Percentiles rank a stretch among this genome's conserved stretches.
Conservation (phyloP, 1,139 yeast genomes). For the Petasospora fabianii region DNA sequence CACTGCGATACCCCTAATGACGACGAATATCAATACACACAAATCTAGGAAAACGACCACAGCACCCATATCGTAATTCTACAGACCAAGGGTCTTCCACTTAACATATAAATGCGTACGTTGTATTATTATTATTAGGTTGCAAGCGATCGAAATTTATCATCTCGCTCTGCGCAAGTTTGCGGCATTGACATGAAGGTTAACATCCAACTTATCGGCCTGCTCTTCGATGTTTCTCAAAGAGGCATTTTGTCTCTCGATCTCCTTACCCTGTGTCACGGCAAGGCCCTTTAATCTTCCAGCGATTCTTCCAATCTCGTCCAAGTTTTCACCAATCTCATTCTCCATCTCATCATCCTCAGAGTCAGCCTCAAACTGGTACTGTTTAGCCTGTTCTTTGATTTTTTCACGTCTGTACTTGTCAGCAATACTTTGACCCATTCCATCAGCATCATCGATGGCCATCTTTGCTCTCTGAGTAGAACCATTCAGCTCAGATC, state of each 20-base stretch:
- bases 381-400: conserved; percentile 38
- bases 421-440: conserved; percentile 30
- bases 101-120: neutral
- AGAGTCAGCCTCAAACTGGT: conserved; percentile 55
- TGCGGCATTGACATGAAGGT: conserved; percentile 45
- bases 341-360: conserved; percentile 61
- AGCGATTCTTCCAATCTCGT: conserved; percentile 45
- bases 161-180: conserved; percentile 25
- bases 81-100: no score
- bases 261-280: conserved; percentile 48
- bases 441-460: conserved; percentile 31
- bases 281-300: conserved; percentile 50
- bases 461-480: conserved; percentile 45
- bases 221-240: conserved; percentile 49
- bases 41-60: no score
- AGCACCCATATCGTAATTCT: no score
- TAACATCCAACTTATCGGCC: conserved; percentile 50
- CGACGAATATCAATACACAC: no score
- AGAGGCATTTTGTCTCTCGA: conserved; percentile 49
- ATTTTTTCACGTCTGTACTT: conserved; percentile 34
- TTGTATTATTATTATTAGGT: no score
- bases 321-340: conserved; percentile 53
- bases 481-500: conserved; percentile 40
- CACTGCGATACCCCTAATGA: no score
- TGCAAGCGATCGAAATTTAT: no score